Base-by-base conservation (phyloP, 2,329 filamentous ascomycete species). In the Capronia epimyces region DNA sequence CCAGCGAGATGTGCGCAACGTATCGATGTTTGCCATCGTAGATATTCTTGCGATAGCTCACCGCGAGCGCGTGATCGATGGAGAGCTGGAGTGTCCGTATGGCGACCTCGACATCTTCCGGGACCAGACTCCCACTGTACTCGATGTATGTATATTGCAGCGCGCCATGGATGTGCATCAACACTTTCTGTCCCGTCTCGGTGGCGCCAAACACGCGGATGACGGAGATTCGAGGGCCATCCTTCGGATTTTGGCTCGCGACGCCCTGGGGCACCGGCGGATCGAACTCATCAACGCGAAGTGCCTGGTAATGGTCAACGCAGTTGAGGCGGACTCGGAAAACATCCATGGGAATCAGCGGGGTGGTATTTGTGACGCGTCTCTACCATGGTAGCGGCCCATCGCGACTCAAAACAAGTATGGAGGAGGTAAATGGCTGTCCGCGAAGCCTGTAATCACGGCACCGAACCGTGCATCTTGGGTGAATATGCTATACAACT, bases 81-180 rank as follows among this genome's bases (percentile, higher is more conserved):
- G 89, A 93, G 8, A 87, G 75, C 63, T 94, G 89, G 27, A 97
- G 76, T 15, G 78, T 81, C 53, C 82, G 81, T 43, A 90, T 89
- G 62, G 90, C 91, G 8, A 82, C 73, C 37, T 82, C 80, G 31
- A 95, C 89, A 66, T 83, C 78, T 56, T 86, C 78, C 8, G 77
- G 73, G 34, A 75, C 76, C 53, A 93, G 68, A 60, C 78, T 79
- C 18, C 87, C 89, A 42, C 78, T 74, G 67, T 95, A 95, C 67
- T 91, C 85, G 49, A 98, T 76, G 66, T 89, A 97, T n/a, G 97
- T 74, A 65, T 98, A 98, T 1, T 93, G 93, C 63, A 98, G 90
- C 18, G 88, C 89, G 53, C 94, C 93, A 69, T 97, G 93, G 49
- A 98, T 82, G 71, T 98, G 93, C 24, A 88, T 88, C 71, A 93